Base-by-base conservation (phyloP, 495 filamentous ascomycete genomes). In the Xylaria palmicola region DNA sequence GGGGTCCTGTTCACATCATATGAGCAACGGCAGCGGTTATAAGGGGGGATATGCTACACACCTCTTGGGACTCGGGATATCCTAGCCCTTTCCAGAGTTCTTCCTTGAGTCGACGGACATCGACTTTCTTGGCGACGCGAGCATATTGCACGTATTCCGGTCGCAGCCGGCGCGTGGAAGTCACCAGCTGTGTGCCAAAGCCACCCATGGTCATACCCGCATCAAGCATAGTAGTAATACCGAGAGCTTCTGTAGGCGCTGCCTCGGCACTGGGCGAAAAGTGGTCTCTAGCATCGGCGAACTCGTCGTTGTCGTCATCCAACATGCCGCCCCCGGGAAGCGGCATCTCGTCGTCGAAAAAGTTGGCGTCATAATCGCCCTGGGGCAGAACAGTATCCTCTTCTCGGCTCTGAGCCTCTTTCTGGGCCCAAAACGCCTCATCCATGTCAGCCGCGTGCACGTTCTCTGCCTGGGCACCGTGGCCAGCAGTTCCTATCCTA, bases 61-160 rank as follows among this genome's bases (percentile, higher is more conserved):
- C 80, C 34, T 65, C 62, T 20, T 74, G 64, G 1, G 66, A 58
- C 41, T 78, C 71, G 55, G 85, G 84, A 39, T 90, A 80, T 19
- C 86, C 89, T 74, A 97, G 90, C 6, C 91, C 90, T 73, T 83
- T 88, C 95, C 95, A 99, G 69, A 99, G 86, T 71, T 99, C 92
- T 72, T 93, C 89, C 77, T 99, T 99, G 67, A 99, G 76, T 70
- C 92, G 79, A 50, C 93, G 81, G 0, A 98, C 92, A 69, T 99
- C 95, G n/a, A 99, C 95, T 80, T 98, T 99, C 84, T 97, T 99
- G 13, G 95, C 95, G 24, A 95, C 89, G 27, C 92, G 83, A 17
- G 95, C 95, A 72, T 97, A 99, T 70, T 96, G 90, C 29, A 99
- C 91, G 62, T 99, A 98, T 72, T 98, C 94, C 0, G 94, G 95